Conservation (phyloP, 148 eudicot genomes). For the Fagopyrum esculentum region DNA sequence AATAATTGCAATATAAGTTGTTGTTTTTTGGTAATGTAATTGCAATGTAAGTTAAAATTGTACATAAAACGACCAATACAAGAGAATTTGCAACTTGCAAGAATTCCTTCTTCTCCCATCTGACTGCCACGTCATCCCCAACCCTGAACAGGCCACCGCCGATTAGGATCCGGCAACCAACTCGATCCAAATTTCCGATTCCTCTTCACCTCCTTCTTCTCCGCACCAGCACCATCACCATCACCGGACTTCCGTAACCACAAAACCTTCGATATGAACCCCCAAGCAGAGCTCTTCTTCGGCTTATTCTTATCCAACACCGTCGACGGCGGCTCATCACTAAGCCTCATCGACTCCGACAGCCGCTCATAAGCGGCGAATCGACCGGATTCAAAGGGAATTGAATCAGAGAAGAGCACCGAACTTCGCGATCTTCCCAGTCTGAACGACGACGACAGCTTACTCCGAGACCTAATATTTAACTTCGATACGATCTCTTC, state of each 20-base stretch:
- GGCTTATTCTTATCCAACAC: not conserved
- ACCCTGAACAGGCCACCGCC: constrained; percentile 43
- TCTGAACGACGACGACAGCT: constrained; percentile 3
- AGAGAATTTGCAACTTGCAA: not conserved
- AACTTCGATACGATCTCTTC: not conserved
- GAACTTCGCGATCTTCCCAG: constrained; percentile 8
- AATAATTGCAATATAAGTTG: not conserved
- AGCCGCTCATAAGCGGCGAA: constrained; percentile 13
- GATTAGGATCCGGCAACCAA: constrained; percentile 36
- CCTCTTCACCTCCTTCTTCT: constrained; percentile 13
- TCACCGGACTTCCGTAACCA: constrained; percentile 14
- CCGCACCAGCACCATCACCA: not conserved
- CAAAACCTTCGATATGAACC: constrained; percentile 20
- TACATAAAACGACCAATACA: not conserved
- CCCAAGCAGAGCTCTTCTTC: constrained; percentile 17
- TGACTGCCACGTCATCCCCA: constrained; percentile 19
- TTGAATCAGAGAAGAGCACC: constrained; percentile 7
- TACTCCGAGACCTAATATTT: not conserved
- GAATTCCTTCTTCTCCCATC: not conserved
- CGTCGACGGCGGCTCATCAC: not conserved
- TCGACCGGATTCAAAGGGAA: not conserved
- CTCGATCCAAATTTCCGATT: constrained; percentile 16
- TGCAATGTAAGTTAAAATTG: not conserved
- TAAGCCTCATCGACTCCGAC: constrained; percentile 10
- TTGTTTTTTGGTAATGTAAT: too few relatives aligned